These are phyloP conservation scores for Pachyrhizus erosus DNA, from an alignment of 306 rosid species.

Conservation along the genomic window DNA sequence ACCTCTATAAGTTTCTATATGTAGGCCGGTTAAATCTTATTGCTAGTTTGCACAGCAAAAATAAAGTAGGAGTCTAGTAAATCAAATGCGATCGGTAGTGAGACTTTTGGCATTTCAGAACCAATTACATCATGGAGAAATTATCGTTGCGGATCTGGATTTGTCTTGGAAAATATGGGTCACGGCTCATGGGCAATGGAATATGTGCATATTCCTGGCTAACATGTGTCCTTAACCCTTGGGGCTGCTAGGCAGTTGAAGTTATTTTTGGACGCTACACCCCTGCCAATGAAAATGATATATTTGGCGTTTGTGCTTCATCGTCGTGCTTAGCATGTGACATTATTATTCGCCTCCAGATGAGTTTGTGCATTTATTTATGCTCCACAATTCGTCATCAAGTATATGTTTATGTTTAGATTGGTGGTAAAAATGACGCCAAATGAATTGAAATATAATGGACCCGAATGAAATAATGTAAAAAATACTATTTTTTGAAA, in stretches of 20 bases:
- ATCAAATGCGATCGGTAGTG: not conserved
- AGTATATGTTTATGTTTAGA: no score
- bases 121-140: not conserved
- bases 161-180: not conserved
- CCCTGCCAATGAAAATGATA: not conserved
- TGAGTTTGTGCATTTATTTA: no score
- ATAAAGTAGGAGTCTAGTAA: not conserved
- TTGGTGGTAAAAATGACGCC: no score
- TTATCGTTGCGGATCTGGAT: not conserved
- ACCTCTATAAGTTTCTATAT: slow-evolving; percentile 1
- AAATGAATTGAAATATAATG: no score
- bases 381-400: no score
- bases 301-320: not conserved
- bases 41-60: not conserved
- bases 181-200: not conserved
- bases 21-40: not conserved
- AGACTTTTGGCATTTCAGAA: slow-evolving; percentile 4
- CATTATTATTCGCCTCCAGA: not conserved
- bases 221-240: not conserved
- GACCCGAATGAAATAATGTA: no score
- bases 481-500: no score
- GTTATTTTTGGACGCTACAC: not conserved
- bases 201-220: not conserved
- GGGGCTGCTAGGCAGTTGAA: not conserved
- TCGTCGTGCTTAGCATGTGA: not conserved